Conservation (phyloP, 495 filamentous ascomycete genomes). For the Aspergillus saccharolyticus region DNA sequence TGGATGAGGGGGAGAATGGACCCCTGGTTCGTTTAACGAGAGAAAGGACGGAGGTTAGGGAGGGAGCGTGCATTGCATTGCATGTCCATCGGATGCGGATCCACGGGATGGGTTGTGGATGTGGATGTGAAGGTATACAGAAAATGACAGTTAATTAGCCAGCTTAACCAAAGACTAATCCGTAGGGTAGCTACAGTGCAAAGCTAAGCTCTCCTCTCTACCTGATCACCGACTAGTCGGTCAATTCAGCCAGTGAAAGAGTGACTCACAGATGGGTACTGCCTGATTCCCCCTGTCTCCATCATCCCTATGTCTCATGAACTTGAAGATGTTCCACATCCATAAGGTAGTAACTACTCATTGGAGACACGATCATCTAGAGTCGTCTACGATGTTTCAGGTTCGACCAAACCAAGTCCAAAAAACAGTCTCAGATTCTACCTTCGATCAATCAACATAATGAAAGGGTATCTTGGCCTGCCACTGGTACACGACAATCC, state of each 20-base stretch:
- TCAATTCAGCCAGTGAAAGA: background rate
- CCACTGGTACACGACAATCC: conserved; percentile 1
- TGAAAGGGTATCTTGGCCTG: conserved; percentile 6
- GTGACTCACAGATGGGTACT: conserved; percentile 2
- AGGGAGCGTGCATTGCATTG: conserved; percentile 16
- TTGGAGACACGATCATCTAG: background rate
- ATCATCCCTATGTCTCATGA: background rate
- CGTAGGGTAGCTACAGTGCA: background rate
- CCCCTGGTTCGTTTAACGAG: background rate
- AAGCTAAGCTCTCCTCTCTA: background rate
- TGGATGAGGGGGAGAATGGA: background rate
- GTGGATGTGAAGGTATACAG: conserved; percentile 7
- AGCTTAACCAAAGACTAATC: too few relatives aligned
- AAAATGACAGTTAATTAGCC: too few relatives aligned
- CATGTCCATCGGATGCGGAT: conserved; percentile 12
- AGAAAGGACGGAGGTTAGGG: background rate
- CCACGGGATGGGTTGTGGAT: conserved; percentile 8
- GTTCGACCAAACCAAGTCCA: background rate
- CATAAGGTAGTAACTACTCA: background rate
- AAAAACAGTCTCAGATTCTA: conserved; percentile 2
- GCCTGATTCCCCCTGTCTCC: background rate
- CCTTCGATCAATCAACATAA: background rate
- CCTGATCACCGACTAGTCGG: background rate
- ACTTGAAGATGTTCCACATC: background rate
- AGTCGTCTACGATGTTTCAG: background rate